Conservation (phyloP, 176 grass and related monocot species). For the Carex myosuroides region DNA sequence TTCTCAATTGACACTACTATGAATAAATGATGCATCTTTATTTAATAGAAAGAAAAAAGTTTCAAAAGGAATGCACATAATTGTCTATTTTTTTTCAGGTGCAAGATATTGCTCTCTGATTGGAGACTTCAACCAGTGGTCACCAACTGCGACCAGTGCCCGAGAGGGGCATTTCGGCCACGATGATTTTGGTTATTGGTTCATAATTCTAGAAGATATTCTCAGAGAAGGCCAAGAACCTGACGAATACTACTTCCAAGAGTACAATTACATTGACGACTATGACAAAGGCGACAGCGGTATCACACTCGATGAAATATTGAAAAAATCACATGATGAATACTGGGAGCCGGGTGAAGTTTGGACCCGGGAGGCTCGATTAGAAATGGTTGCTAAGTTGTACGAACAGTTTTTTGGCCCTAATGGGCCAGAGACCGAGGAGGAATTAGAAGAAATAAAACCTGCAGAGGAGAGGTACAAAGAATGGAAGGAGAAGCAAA, state of each 20-base stretch:
- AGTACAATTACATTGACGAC: conserved; percentile 89
- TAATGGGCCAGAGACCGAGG: conserved; percentile 73
- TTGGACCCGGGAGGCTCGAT: conserved; percentile 38
- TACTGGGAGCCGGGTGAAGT: conserved; percentile 94
- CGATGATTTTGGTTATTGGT: conserved; percentile 99
- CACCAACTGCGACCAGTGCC: conserved; percentile 57
- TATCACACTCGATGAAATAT: conserved; percentile 63
- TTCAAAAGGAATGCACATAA: neutral
- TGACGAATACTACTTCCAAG: conserved; percentile 86
- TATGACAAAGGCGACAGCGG: conserved; percentile 94
- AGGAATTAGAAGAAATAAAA: conserved; percentile 78
- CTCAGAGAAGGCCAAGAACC: conserved; percentile 77
- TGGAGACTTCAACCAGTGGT: conserved; percentile 93
- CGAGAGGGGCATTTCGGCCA: conserved; percentile 84
- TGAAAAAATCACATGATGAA: conserved; percentile 58
- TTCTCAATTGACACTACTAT: neutral
- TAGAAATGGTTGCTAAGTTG: conserved; percentile 75
- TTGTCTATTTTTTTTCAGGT: conserved; percentile 32
- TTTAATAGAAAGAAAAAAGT: neutral
- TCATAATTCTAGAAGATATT: conserved; percentile 83
- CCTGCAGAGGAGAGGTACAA: conserved; percentile 76
- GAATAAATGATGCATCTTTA: neutral
- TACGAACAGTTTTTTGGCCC: conserved; percentile 98
- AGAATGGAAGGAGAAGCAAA: conserved; percentile 55
- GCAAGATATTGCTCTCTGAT: conserved; percentile 78